Base-by-base conservation (phyloP, 2,329 filamentous ascomycete genomes). In the Orbilia oligospora region DNA sequence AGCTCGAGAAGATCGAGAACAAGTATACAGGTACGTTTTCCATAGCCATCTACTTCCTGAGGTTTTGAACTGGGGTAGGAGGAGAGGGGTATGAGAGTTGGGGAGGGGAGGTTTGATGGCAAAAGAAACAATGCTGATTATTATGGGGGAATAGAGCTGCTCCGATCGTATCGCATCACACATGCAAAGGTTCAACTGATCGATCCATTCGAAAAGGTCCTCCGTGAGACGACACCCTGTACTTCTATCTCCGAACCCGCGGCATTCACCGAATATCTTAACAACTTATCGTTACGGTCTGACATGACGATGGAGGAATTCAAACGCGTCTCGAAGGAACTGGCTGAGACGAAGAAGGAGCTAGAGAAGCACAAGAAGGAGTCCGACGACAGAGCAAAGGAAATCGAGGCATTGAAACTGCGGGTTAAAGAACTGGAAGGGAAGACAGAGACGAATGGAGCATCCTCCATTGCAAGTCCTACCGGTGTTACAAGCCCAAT, bases 271-370 rank as follows among this genome's bases (percentile, higher is more conserved):
- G 95, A 98, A 84, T 99, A 97, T 83, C 87, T 99, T 30, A 93
- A 91, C 81, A 93, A 97, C 84, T 85, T 97, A 48, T 95, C 91
- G 79, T 85, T 94, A 67, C 95, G 97, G 83, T 91, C 91, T 49
- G 93, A 97, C 82, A 97, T 99, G 92, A 91, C 97, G 2, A 91
- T 97, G 89, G 92, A 97, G 55, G 96, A 99, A 84, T 87, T 97
- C 71, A 97, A 97, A 85, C 88, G 93, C 12, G 90, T 98, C 0
- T 92, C 93, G 0, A 88, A 89, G 2, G 94, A 98, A 83, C 91
- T 92, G 76, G 93, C 97, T 78, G 89, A 90, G 16, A 87, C 92
- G 78, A 95, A 93, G 84, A 92, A 91, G 84, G 93, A 92, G 83
- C 86, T 90, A 1, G 89, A 92, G n/a, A 89, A 91, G 61, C 89